Base-by-base conservation (phyloP, 2,329 filamentous ascomycete genomes). In the Ascochyta fabae region DNA sequence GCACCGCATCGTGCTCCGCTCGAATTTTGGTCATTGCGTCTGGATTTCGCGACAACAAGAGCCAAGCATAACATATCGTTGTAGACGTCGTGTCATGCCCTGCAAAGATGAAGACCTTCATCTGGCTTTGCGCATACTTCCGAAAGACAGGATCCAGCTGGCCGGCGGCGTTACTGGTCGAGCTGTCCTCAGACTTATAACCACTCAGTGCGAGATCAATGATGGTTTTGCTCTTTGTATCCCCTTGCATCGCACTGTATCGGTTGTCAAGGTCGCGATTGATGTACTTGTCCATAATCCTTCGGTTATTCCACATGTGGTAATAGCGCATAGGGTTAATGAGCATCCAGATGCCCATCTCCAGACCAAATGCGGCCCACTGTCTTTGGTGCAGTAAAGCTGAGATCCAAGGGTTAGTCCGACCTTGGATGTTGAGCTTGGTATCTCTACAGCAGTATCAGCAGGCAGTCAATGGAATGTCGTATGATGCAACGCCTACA, bases 21-120 rank as follows among this genome's bases (percentile, higher is more conserved):
- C 66, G 68, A 1, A 75, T n/a, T n/a, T 51, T 52, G 1, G 47
- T n/a, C 5, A 73, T 45, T 10, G 44, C 61, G 9, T 58, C 22
- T 2, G 70, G 71, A 42, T 74, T 51, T 4, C 48, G 38, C 4
- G 61, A 58, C 0, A 76, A 60, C 19, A 69, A 38, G 22, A 68
- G 57, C 23, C 41, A 58, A 9, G 40, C 24, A 38, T 71, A 75
- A 24, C 55, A 62, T 6, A 74, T 60, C 8, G 70, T 68, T 16
- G 59, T 67, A 27, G 62, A 58, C 2, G 65, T 68, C 3, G 71
- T 65, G 39, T 73, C 71, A 34, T 74, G 66, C 1, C 72, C 72
- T 13, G 68, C 68, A 45, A 73, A 70, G 7, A 74, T 48, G 51
- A 75, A 74, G 0, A 67, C 52, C 8, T 66, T 68, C 47, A 74